Conservation (phyloP, 1,284 basidiomycete genomes). For the Kwoniella shivajii region DNA sequence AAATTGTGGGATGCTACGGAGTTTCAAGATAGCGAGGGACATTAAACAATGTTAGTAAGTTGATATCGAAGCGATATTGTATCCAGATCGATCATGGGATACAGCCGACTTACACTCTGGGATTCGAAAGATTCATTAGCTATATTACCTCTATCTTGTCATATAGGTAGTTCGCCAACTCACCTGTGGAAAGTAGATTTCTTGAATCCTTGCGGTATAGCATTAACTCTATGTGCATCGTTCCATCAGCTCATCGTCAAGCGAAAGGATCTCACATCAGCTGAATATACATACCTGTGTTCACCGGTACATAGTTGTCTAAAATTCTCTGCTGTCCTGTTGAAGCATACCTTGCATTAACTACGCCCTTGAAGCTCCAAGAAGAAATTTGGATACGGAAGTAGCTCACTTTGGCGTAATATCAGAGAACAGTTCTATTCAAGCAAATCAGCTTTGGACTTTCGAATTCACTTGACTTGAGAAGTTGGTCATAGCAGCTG, state of each 20-base stretch:
- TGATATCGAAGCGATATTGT: background rate
- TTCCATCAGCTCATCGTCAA: conserved; percentile 11
- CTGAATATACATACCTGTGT: conserved; percentile 65
- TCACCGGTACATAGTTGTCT: conserved; percentile 96
- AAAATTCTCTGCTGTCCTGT: conserved; percentile 94
- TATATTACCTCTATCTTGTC: background rate
- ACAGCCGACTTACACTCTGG: conserved; percentile 67
- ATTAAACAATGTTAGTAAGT: background rate
- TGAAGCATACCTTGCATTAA: background rate
- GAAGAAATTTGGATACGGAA: no score
- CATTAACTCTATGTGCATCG: conserved; percentile 66
- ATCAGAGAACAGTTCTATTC: conserved; percentile 48
- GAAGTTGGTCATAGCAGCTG: background rate
- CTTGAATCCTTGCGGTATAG: conserved; percentile 86
- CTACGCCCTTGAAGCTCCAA: background rate
- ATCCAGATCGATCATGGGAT: background rate
- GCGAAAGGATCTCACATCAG: background rate
- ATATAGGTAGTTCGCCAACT: conserved; percentile 22
- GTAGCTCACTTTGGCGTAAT: conserved; percentile 49
- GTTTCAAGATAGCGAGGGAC: background rate
- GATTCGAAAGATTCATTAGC: conserved; percentile 3
- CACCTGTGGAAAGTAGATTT: conserved; percentile 87
- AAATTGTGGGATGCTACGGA: conserved; percentile 56
- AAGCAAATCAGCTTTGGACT: background rate
- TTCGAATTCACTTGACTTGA: background rate